phyloP scores from a whole-genome alignment of 179 eudicot genomes.

The Sideroxylon spinosum region DNA sequence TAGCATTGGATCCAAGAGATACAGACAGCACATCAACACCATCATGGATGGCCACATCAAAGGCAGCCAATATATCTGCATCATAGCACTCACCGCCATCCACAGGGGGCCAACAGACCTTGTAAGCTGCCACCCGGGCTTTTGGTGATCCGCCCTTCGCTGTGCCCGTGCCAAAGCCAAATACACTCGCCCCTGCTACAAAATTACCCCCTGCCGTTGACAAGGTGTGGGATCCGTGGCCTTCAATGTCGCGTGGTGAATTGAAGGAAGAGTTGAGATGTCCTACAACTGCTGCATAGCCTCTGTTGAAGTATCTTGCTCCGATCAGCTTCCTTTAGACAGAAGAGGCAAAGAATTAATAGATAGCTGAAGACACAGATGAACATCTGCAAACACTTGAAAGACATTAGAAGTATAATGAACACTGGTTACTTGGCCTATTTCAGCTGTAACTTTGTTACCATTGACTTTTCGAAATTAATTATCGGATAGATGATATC shows the following conservation, averaged over 20 bases:
- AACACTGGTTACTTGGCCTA: no score
- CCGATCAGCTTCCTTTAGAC: conserved; percentile 72
- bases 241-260: conserved; percentile 66
- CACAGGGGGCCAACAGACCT: conserved; percentile 78
- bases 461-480: no score
- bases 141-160: conserved; percentile 87
- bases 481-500: no score
- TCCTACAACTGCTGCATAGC: conserved; percentile 43
- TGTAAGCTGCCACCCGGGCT: conserved; percentile 84
- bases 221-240: conserved; percentile 88
- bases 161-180: conserved; percentile 65
- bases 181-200: conserved; percentile 53
- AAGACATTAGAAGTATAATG: no score
- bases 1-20: conserved; percentile 65
- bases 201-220: conserved; percentile 87
- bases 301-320: conserved; percentile 88
- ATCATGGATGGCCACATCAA: conserved; percentile 73
- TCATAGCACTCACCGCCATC: conserved; percentile 68
- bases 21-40: conserved; percentile 86
- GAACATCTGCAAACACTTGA: neutral
- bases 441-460: no score
- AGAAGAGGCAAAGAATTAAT: neutral
- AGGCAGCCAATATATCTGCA: conserved; percentile 77
- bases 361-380: neutral
- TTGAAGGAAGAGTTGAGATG: conserved; percentile 40